phyloP scores from a whole-genome alignment of 1,139 yeast genomes.

The Geotrichum bryndzae region DNA sequence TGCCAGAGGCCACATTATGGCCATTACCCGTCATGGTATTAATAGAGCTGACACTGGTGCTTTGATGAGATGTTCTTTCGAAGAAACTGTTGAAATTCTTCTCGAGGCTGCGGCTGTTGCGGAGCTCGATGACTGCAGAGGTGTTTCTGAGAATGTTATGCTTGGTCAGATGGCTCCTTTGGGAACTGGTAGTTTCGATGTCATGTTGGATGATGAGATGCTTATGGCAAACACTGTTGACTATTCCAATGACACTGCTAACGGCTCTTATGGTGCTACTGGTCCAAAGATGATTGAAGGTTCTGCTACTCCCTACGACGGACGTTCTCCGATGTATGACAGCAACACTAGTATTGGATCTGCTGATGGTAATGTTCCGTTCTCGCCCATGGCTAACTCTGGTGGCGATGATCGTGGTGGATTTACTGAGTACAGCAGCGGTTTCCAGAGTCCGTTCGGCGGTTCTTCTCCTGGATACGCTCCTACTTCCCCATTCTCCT shows the following conservation, averaged over 20 bases:
- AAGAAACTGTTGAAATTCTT: slow-evolving; percentile 95
- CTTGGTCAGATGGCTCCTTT: slow-evolving; percentile 98
- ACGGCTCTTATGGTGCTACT: slow-evolving; percentile 10
- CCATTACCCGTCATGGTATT: slow-evolving; percentile 98
- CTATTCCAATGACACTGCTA: slow-evolving; percentile 39
- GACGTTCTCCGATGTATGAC: slow-evolving; percentile 66
- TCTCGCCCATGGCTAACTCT: slow-evolving; percentile 90
- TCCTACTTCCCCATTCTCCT: slow-evolving; percentile 55
- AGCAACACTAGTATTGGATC: slow-evolving; percentile 65
- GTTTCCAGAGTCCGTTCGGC: slow-evolving; percentile 45
- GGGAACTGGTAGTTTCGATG: slow-evolving; percentile 98
- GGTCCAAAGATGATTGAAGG: slow-evolving; percentile 48
- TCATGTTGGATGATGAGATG: slow-evolving; percentile 87
- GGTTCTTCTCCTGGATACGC: slow-evolving; percentile 56
- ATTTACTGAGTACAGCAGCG: slow-evolving; percentile 83
- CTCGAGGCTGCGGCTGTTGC: slow-evolving; percentile 98
- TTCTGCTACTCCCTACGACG: slow-evolving; percentile 91
- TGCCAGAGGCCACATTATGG: slow-evolving; percentile 96
- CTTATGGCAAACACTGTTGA: slow-evolving; percentile 62
- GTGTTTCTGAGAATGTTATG: slow-evolving; percentile 96
- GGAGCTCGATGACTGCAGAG: slow-evolving; percentile 95
- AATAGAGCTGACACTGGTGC: slow-evolving; percentile 99
- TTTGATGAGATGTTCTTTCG: slow-evolving; percentile 97
- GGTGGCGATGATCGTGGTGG: slow-evolving; percentile 86
- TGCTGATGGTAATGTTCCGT: slow-evolving; percentile 59